phyloP scores from a whole-genome alignment of 768 basidiomycete genomes.

The Tulasnella sp. region DNA sequence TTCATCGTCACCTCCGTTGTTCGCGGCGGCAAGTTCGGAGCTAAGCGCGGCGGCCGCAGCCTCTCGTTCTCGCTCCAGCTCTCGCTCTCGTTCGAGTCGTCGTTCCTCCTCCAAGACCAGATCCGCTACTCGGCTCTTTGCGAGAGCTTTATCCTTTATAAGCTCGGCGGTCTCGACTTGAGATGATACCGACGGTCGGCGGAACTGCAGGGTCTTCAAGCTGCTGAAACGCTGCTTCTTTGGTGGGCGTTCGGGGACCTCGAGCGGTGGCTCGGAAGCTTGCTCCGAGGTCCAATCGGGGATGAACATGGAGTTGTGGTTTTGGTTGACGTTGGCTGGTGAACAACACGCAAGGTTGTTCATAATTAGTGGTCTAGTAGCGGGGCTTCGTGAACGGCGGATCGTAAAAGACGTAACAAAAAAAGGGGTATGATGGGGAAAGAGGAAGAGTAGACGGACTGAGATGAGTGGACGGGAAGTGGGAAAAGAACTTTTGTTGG shows the following conservation, averaged over 20 bases:
- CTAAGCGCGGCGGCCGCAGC: neutral
- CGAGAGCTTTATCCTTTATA: neutral
- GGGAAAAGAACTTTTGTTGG: neutral
- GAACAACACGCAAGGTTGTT: neutral
- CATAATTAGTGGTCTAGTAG: neutral
- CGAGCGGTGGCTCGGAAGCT: neutral
- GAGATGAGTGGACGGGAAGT: neutral
- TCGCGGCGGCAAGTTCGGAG: neutral
- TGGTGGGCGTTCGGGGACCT: neutral
- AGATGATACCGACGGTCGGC: neutral
- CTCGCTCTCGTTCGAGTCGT: neutral
- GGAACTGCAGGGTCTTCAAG: neutral
- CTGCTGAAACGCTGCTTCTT: neutral
- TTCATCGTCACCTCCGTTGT: neutral
- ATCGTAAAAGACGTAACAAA: neutral
- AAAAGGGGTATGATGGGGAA: neutral
- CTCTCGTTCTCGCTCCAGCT: neutral
- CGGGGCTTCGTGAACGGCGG: neutral
- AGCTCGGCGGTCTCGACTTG: neutral
- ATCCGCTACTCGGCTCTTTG: neutral
- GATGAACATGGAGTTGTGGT: neutral
- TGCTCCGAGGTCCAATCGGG: neutral
- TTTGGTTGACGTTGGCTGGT: neutral
- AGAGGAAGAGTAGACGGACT: neutral
- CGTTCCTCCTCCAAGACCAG: neutral